Conservation (phyloP, 352 stramenopile genomes). For the Detonula confervacea region DNA sequence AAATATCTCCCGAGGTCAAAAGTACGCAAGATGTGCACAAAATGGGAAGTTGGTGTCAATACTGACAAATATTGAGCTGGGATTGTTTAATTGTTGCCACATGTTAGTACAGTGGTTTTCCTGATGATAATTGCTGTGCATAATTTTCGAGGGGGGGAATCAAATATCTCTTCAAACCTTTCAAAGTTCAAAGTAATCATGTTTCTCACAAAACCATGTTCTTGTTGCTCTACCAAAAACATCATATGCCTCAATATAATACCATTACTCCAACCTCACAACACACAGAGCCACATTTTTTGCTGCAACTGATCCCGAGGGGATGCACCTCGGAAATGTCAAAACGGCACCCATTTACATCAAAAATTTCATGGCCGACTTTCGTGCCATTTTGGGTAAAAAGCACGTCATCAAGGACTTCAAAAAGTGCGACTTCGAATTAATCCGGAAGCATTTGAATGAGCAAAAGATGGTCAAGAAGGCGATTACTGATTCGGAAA, state of each 20-base stretch:
- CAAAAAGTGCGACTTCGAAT: constrained; percentile 96
- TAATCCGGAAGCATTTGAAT: constrained; percentile 92
- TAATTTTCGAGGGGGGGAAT: too few species aligned
- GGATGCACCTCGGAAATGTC: constrained; percentile 95
- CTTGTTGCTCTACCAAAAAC: not conserved
- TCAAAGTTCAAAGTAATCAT: too few species aligned
- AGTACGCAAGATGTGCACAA: too few species aligned
- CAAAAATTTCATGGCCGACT: constrained; percentile 98
- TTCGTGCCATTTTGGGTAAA: constrained; percentile 89
- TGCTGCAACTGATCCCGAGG: constrained; percentile 94
- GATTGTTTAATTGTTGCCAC: too few species aligned
- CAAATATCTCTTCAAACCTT: too few species aligned
- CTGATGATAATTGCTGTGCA: too few species aligned
- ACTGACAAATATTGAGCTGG: too few species aligned
- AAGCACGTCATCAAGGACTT: constrained; percentile 94
- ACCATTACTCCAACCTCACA: not conserved
- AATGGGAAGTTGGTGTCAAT: too few species aligned
- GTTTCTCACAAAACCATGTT: constrained; percentile 1
- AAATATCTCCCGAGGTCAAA: too few species aligned
- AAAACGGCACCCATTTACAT: constrained; percentile 98
- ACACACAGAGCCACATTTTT: constrained; percentile 90
- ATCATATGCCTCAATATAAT: too few species aligned
- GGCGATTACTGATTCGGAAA: constrained; percentile 94
- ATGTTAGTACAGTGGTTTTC: too few species aligned
- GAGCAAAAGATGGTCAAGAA: constrained; percentile 89